phyloP scores from a whole-genome alignment of 2,329 filamentous ascomycete genomes.

The Aspergillus sp. region DNA sequence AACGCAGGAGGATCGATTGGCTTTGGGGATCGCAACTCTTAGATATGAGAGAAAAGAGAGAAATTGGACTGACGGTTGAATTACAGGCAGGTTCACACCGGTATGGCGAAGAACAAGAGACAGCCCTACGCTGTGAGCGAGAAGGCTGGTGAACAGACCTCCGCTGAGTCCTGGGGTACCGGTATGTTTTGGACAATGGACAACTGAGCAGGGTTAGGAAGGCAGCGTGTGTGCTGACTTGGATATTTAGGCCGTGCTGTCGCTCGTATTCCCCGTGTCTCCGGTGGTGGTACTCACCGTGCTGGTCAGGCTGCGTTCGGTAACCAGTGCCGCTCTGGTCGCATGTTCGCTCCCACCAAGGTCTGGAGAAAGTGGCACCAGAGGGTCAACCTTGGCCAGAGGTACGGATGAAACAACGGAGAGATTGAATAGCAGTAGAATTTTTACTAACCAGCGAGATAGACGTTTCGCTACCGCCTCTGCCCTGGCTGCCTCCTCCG shows the following conservation, averaged over 20 bases:
- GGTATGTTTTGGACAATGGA: conserved; percentile 61
- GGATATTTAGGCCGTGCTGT: conserved; percentile 79
- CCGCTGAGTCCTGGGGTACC: conserved; percentile 99
- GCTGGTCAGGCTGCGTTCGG: conserved; percentile 99
- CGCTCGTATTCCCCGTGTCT: conserved; percentile 99
- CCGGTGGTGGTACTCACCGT: conserved; percentile 99
- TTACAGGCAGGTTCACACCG: conserved; percentile 77
- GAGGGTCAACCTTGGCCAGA: conserved; percentile 99
- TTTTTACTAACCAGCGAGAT: conserved; percentile 8
- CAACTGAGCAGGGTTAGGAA: conserved; percentile 5
- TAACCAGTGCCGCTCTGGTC: conserved; percentile 99
- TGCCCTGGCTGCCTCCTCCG: conserved; percentile 93
- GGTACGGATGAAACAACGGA: conserved; percentile 56
- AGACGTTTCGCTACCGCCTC: conserved; percentile 98
- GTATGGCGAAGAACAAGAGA: conserved; percentile 99
- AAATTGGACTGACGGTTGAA: conserved; percentile 34
- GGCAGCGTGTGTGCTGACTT: conserved; percentile 12
- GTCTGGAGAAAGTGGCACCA: conserved; percentile 99
- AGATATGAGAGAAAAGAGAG: conserved; percentile 9
- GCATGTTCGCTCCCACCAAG: conserved; percentile 99
- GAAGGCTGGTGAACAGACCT: conserved; percentile 99
- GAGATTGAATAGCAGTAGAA: neutral
- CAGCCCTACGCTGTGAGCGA: conserved; percentile 99
- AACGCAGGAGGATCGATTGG: conserved; percentile 13
- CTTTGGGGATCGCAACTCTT: neutral